Percentiles rank a stretch among this genome's conserved stretches.
Conservation (phyloP, 2,329 filamentous ascomycete species). For the Xylariaceae sp. region DNA sequence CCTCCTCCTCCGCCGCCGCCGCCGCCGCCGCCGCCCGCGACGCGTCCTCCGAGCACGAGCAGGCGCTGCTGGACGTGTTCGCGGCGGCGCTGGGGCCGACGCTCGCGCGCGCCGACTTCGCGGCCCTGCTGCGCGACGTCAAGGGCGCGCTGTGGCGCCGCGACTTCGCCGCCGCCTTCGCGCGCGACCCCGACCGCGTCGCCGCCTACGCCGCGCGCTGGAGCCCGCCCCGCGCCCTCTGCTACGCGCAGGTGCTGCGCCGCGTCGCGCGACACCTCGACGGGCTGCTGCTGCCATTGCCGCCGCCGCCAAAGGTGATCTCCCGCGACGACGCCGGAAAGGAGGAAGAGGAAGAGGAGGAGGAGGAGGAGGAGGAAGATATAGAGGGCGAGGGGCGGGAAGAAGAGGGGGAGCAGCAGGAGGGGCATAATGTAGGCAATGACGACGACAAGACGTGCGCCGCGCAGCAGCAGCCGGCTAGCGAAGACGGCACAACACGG, state of each 20-base stretch:
- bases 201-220: constrained; percentile 82
- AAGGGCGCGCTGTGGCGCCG: constrained; percentile 81
- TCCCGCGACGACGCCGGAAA: not conserved
- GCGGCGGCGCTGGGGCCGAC: constrained; percentile 44
- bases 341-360: no score
- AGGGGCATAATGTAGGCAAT: no score
- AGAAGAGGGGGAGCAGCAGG: no score
- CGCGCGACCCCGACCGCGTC: constrained; percentile 54
- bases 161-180: constrained; percentile 78
- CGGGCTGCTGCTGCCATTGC: no score
- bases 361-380: no score
- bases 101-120: constrained; percentile 39
- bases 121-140: constrained; percentile 63
- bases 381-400: no score
- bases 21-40: not conserved
- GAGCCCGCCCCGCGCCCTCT: constrained; percentile 80
- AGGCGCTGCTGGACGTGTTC: constrained; percentile 20
- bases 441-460: no score
- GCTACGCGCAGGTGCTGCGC: constrained; percentile 58
- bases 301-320: no score
- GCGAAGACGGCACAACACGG: no score
- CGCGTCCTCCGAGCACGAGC: constrained; percentile 8
- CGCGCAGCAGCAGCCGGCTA: no score
- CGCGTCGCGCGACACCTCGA: constrained; percentile 24
- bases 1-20: not conserved